These are phyloP conservation scores for Athelia psychrophila DNA, from an alignment of 1,284 basidiomycete genomes.

Conservation along the genomic window DNA sequence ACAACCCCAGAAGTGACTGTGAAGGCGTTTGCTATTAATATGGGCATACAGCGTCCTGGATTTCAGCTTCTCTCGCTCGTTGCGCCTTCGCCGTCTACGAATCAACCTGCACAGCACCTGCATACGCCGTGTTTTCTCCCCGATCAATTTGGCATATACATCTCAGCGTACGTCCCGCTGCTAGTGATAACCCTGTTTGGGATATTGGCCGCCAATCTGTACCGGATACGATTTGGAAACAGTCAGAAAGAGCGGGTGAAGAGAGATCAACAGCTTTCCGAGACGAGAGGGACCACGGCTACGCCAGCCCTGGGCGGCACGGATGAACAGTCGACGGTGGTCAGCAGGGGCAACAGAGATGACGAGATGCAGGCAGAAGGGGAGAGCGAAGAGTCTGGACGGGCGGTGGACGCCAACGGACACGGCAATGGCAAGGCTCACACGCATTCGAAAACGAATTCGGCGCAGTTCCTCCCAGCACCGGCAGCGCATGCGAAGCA, in stretches of 20 bases:
- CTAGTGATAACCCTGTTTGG: conserved; percentile 21
- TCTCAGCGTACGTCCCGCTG: conserved; percentile 39
- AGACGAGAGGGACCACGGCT: not conserved
- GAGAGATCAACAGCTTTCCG: too few relatives aligned
- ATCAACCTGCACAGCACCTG: conserved; percentile 1
- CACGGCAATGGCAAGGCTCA: not conserved
- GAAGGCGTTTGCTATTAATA: conserved; percentile 59
- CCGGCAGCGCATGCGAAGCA: not conserved
- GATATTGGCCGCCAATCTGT: not conserved
- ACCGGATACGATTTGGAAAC: not conserved
- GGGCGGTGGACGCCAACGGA: not conserved
- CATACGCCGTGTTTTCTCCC: conserved; percentile 45
- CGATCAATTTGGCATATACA: conserved; percentile 46
- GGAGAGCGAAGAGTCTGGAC: not conserved
- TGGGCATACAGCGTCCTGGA: conserved; percentile 55
- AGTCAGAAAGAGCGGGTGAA: not conserved
- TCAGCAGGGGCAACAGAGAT: not conserved
- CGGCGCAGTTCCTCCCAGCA: not conserved
- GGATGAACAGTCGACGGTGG: not conserved
- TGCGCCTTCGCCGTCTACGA: conserved; percentile 19
- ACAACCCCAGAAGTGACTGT: conserved; percentile 48
- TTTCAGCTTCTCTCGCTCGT: conserved; percentile 63
- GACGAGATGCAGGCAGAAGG: not conserved
- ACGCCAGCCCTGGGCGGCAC: not conserved
- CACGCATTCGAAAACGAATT: too few relatives aligned